Evolutionary conservation across 2,329 filamentous ascomycete genomes (phyloP).

Genomic region (Aspergillus versicolor): DNA sequence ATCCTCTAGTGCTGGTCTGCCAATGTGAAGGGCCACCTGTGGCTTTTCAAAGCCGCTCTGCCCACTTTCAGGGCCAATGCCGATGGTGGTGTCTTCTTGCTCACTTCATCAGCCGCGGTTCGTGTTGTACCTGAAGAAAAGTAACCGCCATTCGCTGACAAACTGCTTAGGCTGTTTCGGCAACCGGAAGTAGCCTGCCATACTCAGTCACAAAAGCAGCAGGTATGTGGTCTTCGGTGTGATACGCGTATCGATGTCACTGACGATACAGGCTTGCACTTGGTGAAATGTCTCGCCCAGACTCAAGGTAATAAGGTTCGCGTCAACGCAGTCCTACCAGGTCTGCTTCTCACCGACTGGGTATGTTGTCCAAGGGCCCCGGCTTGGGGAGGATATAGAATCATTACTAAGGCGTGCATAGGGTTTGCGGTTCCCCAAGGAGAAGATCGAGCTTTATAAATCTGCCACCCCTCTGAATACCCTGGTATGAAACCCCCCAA

Average conservation of each 20-base stretch:
- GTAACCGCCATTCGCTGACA: constrained; percentile 6
- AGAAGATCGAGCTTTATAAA: constrained; percentile 55
- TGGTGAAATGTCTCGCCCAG: constrained; percentile 64
- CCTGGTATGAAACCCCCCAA: constrained; percentile 41
- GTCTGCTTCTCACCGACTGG: constrained; percentile 69
- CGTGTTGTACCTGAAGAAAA: constrained; percentile 21
- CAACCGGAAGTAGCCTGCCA: constrained; percentile 61
- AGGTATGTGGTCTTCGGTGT: constrained; percentile 38
- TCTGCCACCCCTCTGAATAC: constrained; percentile 61
- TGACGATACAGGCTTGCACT: constrained; percentile 53
- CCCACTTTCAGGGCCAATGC: constrained; percentile 61
- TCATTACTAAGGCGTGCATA: constrained; percentile 18
- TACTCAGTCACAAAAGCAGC: constrained; percentile 79
- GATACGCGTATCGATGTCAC: neutral
- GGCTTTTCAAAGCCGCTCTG: constrained; percentile 57
- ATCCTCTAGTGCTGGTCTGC: constrained; percentile 56
- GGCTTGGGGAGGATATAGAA: neutral
- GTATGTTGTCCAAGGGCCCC: constrained; percentile 30
- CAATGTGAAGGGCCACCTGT: constrained; percentile 58
- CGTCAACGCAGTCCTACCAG: constrained; percentile 64
- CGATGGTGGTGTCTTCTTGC: constrained; percentile 63
- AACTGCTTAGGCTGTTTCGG: constrained; percentile 45
- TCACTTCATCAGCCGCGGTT: constrained; percentile 63
- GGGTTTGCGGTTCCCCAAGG: constrained; percentile 59
- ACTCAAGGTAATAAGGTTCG: constrained; percentile 63